phyloP scores from a whole-genome alignment of 2,329 filamentous ascomycete species.

The Microsporum ferrugineum region DNA sequence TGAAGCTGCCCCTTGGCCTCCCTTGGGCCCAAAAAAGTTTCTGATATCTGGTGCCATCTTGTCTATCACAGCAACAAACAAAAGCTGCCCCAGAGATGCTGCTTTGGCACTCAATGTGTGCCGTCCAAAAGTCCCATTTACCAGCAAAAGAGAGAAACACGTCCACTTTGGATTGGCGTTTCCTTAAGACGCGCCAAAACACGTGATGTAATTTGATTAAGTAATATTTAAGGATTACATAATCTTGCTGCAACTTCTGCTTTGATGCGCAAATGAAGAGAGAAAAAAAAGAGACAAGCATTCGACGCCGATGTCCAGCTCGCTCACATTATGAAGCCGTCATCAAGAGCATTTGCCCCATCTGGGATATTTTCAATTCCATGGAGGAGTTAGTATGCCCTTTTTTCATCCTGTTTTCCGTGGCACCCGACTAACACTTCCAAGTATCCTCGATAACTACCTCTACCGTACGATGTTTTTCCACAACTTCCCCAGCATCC shows the following conservation, averaged over 20 bases:
- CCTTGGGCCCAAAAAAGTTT: constrained; percentile 76
- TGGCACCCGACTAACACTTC: constrained; percentile 14
- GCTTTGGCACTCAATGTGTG: background rate
- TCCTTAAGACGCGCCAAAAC: constrained; percentile 11
- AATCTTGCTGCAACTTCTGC: background rate
- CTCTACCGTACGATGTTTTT: constrained; percentile 53
- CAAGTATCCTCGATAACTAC: constrained; percentile 19
- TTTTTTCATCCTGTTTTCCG: background rate
- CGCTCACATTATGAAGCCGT: constrained; percentile 22
- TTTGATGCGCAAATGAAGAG: background rate
- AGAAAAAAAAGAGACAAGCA: background rate
- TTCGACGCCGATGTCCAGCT: background rate
- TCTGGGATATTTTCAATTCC: constrained; percentile 26
- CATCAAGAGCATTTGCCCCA: constrained; percentile 27
- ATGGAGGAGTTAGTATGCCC: constrained; percentile 24
- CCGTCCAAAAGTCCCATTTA: background rate
- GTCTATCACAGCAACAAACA: background rate
- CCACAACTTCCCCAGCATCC: constrained; percentile 49
- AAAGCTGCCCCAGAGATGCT: background rate
- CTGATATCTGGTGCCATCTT: constrained; percentile 76
- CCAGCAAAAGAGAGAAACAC: background rate
- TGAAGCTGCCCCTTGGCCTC: constrained; percentile 45
- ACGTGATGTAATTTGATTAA: constrained; percentile 7
- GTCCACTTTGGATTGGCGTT: constrained; percentile 1
- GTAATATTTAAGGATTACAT: background rate